phyloP scores from a whole-genome alignment of 768 basidiomycete genomes.

The Lactarius tabidus region DNA sequence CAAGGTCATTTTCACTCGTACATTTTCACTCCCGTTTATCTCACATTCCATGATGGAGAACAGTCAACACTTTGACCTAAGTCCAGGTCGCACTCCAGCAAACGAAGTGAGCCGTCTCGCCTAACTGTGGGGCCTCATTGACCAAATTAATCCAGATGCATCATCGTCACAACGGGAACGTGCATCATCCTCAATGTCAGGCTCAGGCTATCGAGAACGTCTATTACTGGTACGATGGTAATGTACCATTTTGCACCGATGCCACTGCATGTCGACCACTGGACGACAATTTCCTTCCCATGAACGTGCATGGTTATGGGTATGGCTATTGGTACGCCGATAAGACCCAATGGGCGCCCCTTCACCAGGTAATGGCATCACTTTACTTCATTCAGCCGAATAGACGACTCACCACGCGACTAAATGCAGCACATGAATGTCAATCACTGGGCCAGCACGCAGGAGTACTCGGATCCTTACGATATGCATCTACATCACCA shows the following conservation, averaged over 20 bases:
- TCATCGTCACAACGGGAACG: not conserved
- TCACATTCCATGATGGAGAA: constrained; percentile 9
- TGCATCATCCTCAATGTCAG: constrained; percentile 9
- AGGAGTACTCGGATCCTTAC: not conserved
- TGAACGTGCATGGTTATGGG: not conserved
- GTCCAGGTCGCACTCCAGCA: not conserved
- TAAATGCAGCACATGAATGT: constrained; percentile 4
- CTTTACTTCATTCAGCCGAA: not conserved
- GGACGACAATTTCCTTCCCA: constrained; percentile 12
- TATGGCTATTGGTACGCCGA: constrained; percentile 2
- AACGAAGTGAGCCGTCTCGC: constrained; percentile 13
- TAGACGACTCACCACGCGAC: not conserved
- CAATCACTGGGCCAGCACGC: not conserved
- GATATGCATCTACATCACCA: constrained; percentile 4
- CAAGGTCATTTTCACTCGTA: not conserved
- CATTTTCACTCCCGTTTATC: not conserved
- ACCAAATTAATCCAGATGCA: constrained; percentile 20
- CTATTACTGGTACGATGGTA: constrained; percentile 22
- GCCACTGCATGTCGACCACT: constrained; percentile 8
- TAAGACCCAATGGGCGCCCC: not conserved
- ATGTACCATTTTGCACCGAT: constrained; percentile 19
- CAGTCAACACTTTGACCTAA: not conserved
- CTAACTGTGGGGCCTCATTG: constrained; percentile 11
- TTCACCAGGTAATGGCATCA: constrained; percentile 4
- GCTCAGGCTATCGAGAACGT: constrained; percentile 15